Conservation (phyloP, 805 yeast species). For the Candida dajiaensis region DNA sequence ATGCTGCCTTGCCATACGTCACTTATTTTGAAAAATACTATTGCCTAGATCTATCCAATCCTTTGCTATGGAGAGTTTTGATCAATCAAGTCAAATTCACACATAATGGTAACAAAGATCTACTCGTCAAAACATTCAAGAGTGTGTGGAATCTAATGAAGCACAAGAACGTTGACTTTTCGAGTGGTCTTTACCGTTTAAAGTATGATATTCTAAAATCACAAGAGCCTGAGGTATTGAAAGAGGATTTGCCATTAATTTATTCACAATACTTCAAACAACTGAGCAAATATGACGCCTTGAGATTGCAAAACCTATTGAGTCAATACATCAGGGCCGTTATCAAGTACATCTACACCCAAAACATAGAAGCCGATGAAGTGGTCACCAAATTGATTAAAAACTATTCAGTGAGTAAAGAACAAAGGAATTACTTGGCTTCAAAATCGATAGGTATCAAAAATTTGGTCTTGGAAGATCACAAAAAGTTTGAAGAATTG, state of each 20-base stretch:
- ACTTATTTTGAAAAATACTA: conserved; percentile 12
- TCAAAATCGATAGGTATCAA: background rate
- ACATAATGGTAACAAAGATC: conserved; percentile 1
- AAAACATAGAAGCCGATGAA: conserved; percentile 6
- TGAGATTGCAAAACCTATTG: conserved; percentile 11
- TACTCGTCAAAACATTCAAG: conserved; percentile 4
- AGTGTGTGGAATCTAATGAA: conserved; percentile 15
- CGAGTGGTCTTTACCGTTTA: conserved; percentile 9
- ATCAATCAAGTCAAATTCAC: conserved; percentile 7
- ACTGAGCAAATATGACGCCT: background rate
- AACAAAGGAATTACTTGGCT: background rate
- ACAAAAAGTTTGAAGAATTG: conserved; percentile 15
- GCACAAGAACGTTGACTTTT: conserved; percentile 5
- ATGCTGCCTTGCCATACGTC: conserved; percentile 11
- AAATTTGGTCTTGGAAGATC: conserved; percentile 3
- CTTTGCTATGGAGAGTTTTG: conserved; percentile 15
- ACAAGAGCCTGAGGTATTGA: conserved; percentile 4
- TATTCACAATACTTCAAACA: conserved; percentile 3
- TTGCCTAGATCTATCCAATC: conserved; percentile 1
- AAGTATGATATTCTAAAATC: conserved; percentile 8
- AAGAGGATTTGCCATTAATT: conserved; percentile 12
- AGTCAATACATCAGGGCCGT: conserved; percentile 8
- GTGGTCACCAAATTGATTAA: conserved; percentile 3
- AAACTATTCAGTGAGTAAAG: conserved; percentile 1
- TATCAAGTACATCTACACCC: conserved; percentile 4